A percentile compares a stretch with the other conserved stretches of the same genome.
Conservation (phyloP, 164 flowering plant species). For the Warburgia ugandensis region DNA sequence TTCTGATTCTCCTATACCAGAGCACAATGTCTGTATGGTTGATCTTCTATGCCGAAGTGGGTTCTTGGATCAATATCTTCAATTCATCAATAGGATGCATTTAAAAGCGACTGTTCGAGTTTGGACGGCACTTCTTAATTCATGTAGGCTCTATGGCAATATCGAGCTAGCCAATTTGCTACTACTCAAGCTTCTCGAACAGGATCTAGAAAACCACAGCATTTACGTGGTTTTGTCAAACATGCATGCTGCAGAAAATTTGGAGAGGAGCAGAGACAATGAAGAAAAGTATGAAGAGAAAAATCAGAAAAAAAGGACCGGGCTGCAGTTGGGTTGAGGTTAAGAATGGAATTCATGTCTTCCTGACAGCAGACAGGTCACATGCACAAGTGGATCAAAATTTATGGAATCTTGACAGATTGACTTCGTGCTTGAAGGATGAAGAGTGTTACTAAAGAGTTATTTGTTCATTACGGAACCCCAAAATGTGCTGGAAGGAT, state of each 20-base stretch:
- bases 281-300: slow-evolving; percentile 10
- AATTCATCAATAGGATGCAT: slow-evolving; percentile 17
- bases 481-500: no score
- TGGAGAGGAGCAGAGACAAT: slow-evolving; percentile 11
- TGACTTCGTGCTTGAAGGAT: slow-evolving; percentile 9
- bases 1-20: slow-evolving; percentile 8
- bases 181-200: slow-evolving; percentile 7
- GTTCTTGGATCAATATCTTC: slow-evolving; percentile 6
- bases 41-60: slow-evolving; percentile 23
- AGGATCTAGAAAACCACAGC: slow-evolving; percentile 4
- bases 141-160: slow-evolving; percentile 13
- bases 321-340: slow-evolving; percentile 29
- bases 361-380: slow-evolving; percentile 16
- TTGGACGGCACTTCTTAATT: slow-evolving; percentile 16
- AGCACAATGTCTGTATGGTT: slow-evolving; percentile 23
- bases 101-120: slow-evolving; percentile 10
- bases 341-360: slow-evolving; percentile 16
- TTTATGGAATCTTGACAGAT: neutral
- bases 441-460: no score
- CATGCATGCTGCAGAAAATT: slow-evolving; percentile 4
- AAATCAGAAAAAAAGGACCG: slow-evolving; percentile 11
- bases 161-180: slow-evolving; percentile 12
- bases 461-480: no score
- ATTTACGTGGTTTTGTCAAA: slow-evolving; percentile 11
- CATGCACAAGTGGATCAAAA: slow-evolving; percentile 17